Evolutionary conservation across 129 eudicot genomes (phyloP).

Genomic region (Oenanthe sinensis): DNA sequence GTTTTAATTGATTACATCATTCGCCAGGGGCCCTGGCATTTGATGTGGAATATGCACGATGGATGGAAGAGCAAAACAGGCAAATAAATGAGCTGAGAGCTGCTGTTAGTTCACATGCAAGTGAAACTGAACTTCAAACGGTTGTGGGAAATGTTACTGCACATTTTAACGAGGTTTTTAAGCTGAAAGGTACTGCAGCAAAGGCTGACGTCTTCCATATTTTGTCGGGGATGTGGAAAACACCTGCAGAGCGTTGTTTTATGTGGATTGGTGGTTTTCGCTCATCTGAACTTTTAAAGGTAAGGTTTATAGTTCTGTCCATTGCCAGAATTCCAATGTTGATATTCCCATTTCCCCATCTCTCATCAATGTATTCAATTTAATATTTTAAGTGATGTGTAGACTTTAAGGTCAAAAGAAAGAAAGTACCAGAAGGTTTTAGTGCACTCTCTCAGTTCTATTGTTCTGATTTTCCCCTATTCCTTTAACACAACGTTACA

Average conservation of each 20-base stretch:
- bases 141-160: slow-evolving; percentile 60
- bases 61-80: slow-evolving; percentile 87
- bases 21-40: slow-evolving; percentile 79
- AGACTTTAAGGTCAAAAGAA: not conserved
- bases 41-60: slow-evolving; percentile 80
- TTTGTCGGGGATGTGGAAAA: slow-evolving; percentile 95
- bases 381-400: not conserved
- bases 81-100: slow-evolving; percentile 64
- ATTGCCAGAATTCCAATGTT: not conserved
- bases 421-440: not conserved
- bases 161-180: slow-evolving; percentile 66
- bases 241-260: slow-evolving; percentile 95
- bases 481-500: not conserved
- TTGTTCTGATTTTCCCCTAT: not conserved
- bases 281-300: slow-evolving; percentile 93
- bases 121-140: slow-evolving; percentile 69
- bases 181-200: slow-evolving; percentile 74
- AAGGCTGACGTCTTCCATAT: slow-evolving; percentile 90
- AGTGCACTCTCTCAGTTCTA: not conserved
- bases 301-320: slow-evolving; percentile 6
- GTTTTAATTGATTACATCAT: not conserved
- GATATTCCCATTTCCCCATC: not conserved
- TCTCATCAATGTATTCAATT: not conserved
- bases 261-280: slow-evolving; percentile 97
- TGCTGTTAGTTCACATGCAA: slow-evolving; percentile 71